Evolutionary conservation across 345 rosid species (phyloP), one percentile per base, ranked within the genome.

Genomic region (Citrus inodora): DNA sequence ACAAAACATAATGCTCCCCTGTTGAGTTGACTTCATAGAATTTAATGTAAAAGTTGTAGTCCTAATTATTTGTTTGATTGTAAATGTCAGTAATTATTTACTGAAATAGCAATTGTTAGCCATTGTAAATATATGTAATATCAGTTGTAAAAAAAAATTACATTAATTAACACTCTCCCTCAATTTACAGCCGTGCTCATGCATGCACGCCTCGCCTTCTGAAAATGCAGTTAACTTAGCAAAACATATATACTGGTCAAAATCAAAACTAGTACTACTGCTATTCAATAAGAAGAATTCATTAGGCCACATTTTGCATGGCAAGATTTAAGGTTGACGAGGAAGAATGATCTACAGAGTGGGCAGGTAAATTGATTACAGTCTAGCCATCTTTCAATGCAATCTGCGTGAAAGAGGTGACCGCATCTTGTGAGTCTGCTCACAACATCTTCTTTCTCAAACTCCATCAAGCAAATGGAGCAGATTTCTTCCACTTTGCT

Each of bases 301-400:
- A 42, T 11, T 25, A 32, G 22, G 22, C 35, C 46, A 8, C 61
- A 30, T 51, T 27, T 74, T 42, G 40, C 56, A 19, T 9, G 69
- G 69, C 40, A 62, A 42, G 69, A 74, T 40, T 62, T 28, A 30
- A 62, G 25, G 32, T 74, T 74, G n/a, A 60, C 30, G 48, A 86
- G 86, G 48, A 90, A 68, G 79, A 82, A 83, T 51, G 88, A 82
- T 76, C 98, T 80, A 81, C 98, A 92, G 53, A 94, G 93, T 19
- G 98, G 97, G 79, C 98, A 92, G 53, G 97, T 94, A 79, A 89
- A 86, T 48, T 87, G 86, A 55, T 79, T 82, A 37, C 83, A 83
- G 8, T 89, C 87, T 6, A 89, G 58, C 97, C 98, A 94, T 59
- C 81, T 80, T 25, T 87, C 86, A 13, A 91, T 89, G 87, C 97